Conservation (phyloP, 352 stramenopile genomes). For the Hyaloperonospora arabidopsidis region DNA sequence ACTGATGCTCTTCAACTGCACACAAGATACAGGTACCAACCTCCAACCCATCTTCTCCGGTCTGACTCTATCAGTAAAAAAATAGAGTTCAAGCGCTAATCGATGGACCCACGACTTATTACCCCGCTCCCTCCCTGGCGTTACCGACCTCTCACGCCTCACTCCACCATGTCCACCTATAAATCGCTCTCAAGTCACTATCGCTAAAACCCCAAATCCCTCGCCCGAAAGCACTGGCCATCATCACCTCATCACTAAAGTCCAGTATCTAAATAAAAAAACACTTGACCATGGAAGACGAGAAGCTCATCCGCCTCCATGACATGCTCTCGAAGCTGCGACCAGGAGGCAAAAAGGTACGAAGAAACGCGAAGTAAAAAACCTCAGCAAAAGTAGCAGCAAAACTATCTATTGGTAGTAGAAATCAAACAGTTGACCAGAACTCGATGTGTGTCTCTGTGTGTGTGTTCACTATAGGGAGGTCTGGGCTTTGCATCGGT, state of each 20-base stretch:
- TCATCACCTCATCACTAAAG: background rate
- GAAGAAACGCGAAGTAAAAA: background rate
- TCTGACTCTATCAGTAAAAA: no score
- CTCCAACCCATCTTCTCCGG: no score
- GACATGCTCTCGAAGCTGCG: conserved; percentile 81
- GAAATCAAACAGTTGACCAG: background rate
- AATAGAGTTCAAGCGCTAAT: no score
- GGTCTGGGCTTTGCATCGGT: conserved; percentile 59
- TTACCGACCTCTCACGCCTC: no score
- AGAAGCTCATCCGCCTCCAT: conserved; percentile 80
- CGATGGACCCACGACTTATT: no score
- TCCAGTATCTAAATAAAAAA: background rate
- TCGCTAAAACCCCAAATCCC: background rate
- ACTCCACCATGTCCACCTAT: no score
- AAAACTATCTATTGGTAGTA: background rate
- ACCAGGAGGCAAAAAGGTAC: conserved; percentile 69
- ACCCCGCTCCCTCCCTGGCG: no score
- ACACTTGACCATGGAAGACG: conserved; percentile 78
- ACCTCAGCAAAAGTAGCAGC: background rate
- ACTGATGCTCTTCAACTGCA: no score
- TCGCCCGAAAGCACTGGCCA: conserved; percentile 7
- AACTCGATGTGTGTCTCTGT: background rate
- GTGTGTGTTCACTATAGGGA: conserved; percentile 29
- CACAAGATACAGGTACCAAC: no score
- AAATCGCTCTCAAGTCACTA: background rate